These are phyloP conservation scores for Ogataea pignaliae DNA, from an alignment of 805 yeast species.

Conservation along the genomic window DNA sequence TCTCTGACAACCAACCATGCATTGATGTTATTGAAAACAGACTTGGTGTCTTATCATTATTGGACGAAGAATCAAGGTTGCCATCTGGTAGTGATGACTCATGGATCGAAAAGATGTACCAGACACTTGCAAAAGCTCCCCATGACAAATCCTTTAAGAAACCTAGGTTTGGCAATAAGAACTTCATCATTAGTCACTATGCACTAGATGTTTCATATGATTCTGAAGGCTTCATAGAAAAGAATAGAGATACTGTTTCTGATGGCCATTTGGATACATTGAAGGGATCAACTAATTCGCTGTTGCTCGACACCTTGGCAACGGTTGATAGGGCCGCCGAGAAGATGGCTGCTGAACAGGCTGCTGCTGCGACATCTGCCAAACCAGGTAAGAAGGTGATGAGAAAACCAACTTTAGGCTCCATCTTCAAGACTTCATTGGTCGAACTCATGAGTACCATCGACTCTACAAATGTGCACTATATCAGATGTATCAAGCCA, in stretches of 20 bases:
- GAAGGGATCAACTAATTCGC: slow-evolving; percentile 59
- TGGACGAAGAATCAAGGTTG: slow-evolving; percentile 92
- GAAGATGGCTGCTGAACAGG: slow-evolving; percentile 33
- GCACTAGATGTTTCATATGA: slow-evolving; percentile 93
- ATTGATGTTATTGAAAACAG: slow-evolving; percentile 86
- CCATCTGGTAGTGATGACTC: slow-evolving; percentile 92
- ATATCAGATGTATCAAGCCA: slow-evolving; percentile 96
- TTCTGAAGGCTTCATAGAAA: slow-evolving; percentile 91
- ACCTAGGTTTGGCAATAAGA: slow-evolving; percentile 90
- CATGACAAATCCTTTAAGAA: slow-evolving; percentile 75
- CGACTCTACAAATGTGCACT: slow-evolving; percentile 91
- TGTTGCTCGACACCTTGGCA: slow-evolving; percentile 60
- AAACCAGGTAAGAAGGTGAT: slow-evolving; percentile 36
- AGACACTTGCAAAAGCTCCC: slow-evolving; percentile 75
- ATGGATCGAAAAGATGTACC: slow-evolving; percentile 82
- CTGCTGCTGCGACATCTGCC: slow-evolving; percentile 27
- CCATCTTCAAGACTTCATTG: slow-evolving; percentile 87
- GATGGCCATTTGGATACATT: slow-evolving; percentile 91
- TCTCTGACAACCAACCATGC: slow-evolving; percentile 95
- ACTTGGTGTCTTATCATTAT: slow-evolving; percentile 78
- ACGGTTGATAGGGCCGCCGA: slow-evolving; percentile 59
- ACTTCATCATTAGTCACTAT: slow-evolving; percentile 87
- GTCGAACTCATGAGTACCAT: slow-evolving; percentile 92
- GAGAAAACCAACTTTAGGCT: slow-evolving; percentile 90
- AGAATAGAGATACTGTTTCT: slow-evolving; percentile 95